A percentile compares a stretch with the other conserved stretches of the same genome.
These are phyloP conservation scores for Aspergillus sp. DNA, from an alignment of 2,329 filamentous ascomycete species.

Conservation along the genomic window DNA sequence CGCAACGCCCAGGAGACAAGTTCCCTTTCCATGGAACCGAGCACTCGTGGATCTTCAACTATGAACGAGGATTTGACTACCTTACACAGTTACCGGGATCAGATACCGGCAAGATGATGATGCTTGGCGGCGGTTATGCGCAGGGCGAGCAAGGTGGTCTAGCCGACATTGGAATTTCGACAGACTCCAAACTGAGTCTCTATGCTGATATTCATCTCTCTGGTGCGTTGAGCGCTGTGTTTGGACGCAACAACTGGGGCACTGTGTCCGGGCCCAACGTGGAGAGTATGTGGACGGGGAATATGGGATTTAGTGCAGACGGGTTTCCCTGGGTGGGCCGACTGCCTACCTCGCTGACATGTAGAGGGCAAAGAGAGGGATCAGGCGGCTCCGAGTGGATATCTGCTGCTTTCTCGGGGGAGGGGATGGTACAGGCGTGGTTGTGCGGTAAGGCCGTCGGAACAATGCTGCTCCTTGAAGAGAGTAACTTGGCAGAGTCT, in stretches of 20 bases:
- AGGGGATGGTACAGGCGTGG: constrained; percentile 41
- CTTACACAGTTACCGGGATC: constrained; percentile 50
- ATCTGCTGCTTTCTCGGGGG: constrained; percentile 34
- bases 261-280: constrained; percentile 20
- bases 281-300: constrained; percentile 41
- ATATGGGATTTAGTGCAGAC: constrained; percentile 57
- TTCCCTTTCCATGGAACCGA: constrained; percentile 39
- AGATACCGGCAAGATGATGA: constrained; percentile 37
- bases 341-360: constrained; percentile 26
- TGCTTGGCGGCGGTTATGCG: constrained; percentile 60
- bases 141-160: constrained; percentile 49
- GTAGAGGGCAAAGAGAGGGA: constrained; percentile 19
- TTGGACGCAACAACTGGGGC: constrained; percentile 32
- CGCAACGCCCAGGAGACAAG: constrained; percentile 37
- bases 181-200: constrained; percentile 45
- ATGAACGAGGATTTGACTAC: constrained; percentile 56
- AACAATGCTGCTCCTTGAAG: constrained; percentile 27
- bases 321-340: constrained; percentile 58
- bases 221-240: constrained; percentile 30
- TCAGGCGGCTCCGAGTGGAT: constrained; percentile 23
- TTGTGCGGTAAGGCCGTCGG: constrained; percentile 34
- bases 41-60: constrained; percentile 58
- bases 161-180: constrained; percentile 53
- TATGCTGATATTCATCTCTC: constrained; percentile 24
- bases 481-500: constrained; percentile 15